Evolutionary conservation across 2,329 filamentous ascomycete species (phyloP), one percentile per base, ranked within the genome.

Genomic region (Monilinia fructicola): DNA sequence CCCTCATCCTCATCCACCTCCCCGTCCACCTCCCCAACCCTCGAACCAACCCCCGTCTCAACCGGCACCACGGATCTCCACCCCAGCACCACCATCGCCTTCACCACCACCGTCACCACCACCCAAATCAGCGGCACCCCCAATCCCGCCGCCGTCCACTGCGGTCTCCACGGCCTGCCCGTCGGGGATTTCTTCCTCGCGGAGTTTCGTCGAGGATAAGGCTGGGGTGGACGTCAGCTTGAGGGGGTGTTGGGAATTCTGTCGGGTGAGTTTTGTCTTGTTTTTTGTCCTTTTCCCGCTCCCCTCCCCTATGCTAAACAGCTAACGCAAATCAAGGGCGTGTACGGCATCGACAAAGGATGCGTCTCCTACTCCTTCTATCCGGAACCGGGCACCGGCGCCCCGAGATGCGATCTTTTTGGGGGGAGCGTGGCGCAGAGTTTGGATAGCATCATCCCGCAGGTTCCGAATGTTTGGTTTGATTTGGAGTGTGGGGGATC

Each of bases 221-320:
- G 67, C 67, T 1, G 73, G 70, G 16, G 75, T 77, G 46, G 71
- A 73, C 1, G 76, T 81, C 31, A 79, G 77, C 2, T 72, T 79
- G 10, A 72, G 78, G 67, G 79, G 78, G 2, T 81, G 80, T 73
- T 81, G 76, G 72, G 75, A 80, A 67, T 79, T 80, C 73, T 81
- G 80, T 69, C 69, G 70, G 61, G 79, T 73, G 53, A 55, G 72
- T 64, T 67, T 55, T n/a, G 52, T 50, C 21, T 18, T 54, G 40
- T 21, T 44, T 12, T 60, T 1, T 14, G 48, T 23, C 2, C 3
- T 12, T 23, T 48, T 5, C 11, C 18, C 11, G 4, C 5, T 9
- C 18, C 48, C 18, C 3, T n/a, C 21, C 26, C n/a, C 18, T 14
- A 28, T 10, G 1, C 1, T 11, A 26, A 7, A 31, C 6, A 26